These are phyloP conservation scores for Rhodotorula glutinis DNA, from an alignment of 1,284 basidiomycete species.

Conservation along the genomic window DNA sequence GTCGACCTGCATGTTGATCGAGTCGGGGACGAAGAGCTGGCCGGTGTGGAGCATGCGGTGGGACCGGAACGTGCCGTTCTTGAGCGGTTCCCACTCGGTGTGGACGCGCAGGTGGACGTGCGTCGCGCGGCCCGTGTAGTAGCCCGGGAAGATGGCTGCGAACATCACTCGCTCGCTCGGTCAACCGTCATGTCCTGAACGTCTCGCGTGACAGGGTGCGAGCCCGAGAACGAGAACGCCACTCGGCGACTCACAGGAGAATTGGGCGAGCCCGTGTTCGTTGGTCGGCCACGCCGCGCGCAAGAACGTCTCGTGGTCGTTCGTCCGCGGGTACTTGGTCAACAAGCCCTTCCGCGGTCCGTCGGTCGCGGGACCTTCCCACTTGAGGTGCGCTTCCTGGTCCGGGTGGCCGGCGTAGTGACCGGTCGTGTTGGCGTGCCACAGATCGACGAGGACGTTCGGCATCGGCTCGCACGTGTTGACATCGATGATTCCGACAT, in stretches of 20 bases:
- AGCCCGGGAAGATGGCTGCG: constrained; percentile 60
- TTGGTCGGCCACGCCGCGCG: constrained; percentile 67
- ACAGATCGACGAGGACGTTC: constrained; percentile 68
- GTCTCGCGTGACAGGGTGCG: background rate
- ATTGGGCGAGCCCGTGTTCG: constrained; percentile 63
- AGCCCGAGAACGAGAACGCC: background rate
- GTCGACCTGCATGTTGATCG: constrained; percentile 49
- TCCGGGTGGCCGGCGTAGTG: constrained; percentile 54
- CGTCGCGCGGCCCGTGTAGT: constrained; percentile 41
- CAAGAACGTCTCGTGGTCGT: constrained; percentile 55
- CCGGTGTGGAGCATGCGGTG: constrained; percentile 50
- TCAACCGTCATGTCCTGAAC: background rate
- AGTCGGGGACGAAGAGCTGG: constrained; percentile 53
- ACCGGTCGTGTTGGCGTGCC: constrained; percentile 56
- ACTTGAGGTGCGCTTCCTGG: constrained; percentile 47
- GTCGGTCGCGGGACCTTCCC: constrained; percentile 47
- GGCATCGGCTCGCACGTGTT: constrained; percentile 66
- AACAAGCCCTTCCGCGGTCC: constrained; percentile 49
- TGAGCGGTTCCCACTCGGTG: constrained; percentile 48
- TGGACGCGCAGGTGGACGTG: constrained; percentile 52
- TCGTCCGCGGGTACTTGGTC: constrained; percentile 49
- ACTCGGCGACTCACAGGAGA: constrained; percentile 47
- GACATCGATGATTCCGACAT: constrained; percentile 70
- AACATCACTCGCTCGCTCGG: constrained; percentile 28
- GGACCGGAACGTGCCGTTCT: constrained; percentile 48